phyloP scores from a whole-genome alignment of 2,329 filamentous ascomycete species.

The Pestalotiopsis sp. region DNA sequence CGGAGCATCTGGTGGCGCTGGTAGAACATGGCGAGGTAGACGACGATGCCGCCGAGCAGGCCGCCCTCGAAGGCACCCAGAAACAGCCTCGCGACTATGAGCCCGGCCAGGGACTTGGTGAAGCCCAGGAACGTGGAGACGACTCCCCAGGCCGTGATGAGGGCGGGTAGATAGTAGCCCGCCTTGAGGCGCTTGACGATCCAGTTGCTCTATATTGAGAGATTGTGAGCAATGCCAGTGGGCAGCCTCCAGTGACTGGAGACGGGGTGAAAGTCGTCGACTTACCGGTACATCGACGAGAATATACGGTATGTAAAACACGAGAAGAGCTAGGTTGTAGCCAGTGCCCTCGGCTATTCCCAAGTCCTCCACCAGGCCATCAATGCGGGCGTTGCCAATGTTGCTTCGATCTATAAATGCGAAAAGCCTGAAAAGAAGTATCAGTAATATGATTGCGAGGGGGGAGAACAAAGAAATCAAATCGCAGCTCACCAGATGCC shows the following conservation, averaged over 20 bases:
- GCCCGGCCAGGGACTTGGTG: constrained; percentile 61
- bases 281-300: constrained; percentile 59
- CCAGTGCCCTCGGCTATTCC: constrained; percentile 58
- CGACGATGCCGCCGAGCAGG: constrained; percentile 49
- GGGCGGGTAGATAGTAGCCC: constrained; percentile 77
- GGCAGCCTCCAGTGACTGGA: neutral
- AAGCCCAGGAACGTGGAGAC: constrained; percentile 73
- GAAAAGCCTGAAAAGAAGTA: constrained; percentile 2
- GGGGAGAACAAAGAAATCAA: neutral
- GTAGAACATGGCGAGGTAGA: constrained; percentile 13
- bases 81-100: constrained; percentile 71
- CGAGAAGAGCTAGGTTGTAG: constrained; percentile 76
- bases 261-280: constrained; percentile 42
- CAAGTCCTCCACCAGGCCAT: constrained; percentile 58
- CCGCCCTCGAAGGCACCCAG: constrained; percentile 77
- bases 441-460: neutral
- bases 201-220: constrained; percentile 63
- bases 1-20: constrained; percentile 51
- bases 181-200: constrained; percentile 79
- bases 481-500: constrained; percentile 21
- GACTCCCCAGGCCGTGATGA: constrained; percentile 76
- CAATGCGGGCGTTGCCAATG: constrained; percentile 69
- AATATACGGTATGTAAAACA: constrained; percentile 87
- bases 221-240: neutral
- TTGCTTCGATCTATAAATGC: constrained; percentile 75